Evolutionary conservation across 306 rosid genomes (phyloP).

Genomic region (Oemleria cerasiformis): DNA sequence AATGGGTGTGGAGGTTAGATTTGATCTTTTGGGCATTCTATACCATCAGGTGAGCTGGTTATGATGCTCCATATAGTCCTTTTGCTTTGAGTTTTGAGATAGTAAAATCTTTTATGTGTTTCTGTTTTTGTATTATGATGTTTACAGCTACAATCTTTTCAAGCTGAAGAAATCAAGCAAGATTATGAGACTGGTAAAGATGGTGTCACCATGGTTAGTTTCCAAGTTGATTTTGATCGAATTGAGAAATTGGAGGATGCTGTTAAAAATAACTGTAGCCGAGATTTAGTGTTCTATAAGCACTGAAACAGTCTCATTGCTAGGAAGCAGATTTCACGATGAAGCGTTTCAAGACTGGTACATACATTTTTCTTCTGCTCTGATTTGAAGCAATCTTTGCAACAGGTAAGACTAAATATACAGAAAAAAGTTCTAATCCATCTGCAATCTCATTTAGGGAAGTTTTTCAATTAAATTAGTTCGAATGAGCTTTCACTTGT

Average conservation of each 20-base stretch:
- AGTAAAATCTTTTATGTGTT: constrained; percentile 16
- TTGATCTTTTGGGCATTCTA: constrained; percentile 70
- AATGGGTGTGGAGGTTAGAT: constrained; percentile 87
- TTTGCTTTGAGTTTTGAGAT: constrained; percentile 18
- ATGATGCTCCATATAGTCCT: constrained; percentile 4
- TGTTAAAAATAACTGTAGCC: constrained; percentile 68
- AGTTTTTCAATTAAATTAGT: background rate
- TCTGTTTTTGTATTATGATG: constrained; percentile 9
- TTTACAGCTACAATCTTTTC: constrained; percentile 68
- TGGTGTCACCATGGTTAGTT: constrained; percentile 66
- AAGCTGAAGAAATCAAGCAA: constrained; percentile 69
- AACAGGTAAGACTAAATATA: background rate
- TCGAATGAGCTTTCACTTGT: constrained; percentile 4
- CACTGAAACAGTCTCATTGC: constrained; percentile 35
- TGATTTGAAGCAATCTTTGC: constrained; percentile 3
- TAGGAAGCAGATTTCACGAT: constrained; percentile 10
- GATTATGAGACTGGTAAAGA: constrained; percentile 91
- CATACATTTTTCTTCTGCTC: background rate
- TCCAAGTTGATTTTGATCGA: constrained; percentile 75
- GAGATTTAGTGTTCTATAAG: constrained; percentile 62
- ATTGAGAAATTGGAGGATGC: constrained; percentile 85
- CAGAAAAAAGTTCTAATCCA: constrained; percentile 3
- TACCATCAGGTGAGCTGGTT: constrained; percentile 71
- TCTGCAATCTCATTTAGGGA: background rate
- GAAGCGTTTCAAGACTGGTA: constrained; percentile 15